Base-by-base conservation (phyloP, 768 basidiomycete genomes). In the Suillus spraguei region DNA sequence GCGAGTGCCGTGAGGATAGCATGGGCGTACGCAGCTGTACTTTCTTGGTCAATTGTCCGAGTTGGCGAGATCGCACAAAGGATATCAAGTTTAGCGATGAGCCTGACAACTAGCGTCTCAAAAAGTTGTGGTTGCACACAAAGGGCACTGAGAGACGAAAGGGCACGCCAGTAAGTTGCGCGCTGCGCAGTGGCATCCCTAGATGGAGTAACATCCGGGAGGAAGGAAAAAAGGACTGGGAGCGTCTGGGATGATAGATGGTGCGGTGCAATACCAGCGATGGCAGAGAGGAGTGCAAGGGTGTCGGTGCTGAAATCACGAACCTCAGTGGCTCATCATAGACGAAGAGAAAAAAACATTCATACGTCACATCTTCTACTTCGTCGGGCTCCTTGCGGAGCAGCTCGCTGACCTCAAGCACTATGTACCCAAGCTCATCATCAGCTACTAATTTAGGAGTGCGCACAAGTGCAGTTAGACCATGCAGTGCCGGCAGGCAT, bases 1-100 rank as follows among this genome's bases (percentile, higher is more conserved):
- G 82, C 80, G 8, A 99, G 76, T 0, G 90, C 86, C 56, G 83
- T 79, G 56, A 99, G 82, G 38, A 99, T 81, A 36, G 95, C 87
- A 76, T 95, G 93, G 1, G 87, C 88, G 71, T 97, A 99, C 13
- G 94, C 91, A 0, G 92, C 87, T n/a, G 75, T 77, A 14, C 87
- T 83, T 72, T 95, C 91, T 2, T 68, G 42, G 41, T 87, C 85
- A 6, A 71, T 71, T 35, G 65, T 16, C 24, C 61, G 24, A 13
- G 74, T 63, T 6, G 79, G 70, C 0, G 70, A 64, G 6, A 78
- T 67, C 52, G 82, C 72, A 66, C 87, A 87, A n/a, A 91, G 74
- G 0, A 90, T 69, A 56, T 93, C 90, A 36, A 99, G 79, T 74
- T 94, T 93, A 4, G 89, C 85, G 3, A 81, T 84, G 28, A 97